A percentile compares a stretch with the other conserved stretches of the same genome.
Evolutionary conservation across 2,329 filamentous ascomycete genomes (phyloP).

Genomic region (Paecilomyces formosus): DNA sequence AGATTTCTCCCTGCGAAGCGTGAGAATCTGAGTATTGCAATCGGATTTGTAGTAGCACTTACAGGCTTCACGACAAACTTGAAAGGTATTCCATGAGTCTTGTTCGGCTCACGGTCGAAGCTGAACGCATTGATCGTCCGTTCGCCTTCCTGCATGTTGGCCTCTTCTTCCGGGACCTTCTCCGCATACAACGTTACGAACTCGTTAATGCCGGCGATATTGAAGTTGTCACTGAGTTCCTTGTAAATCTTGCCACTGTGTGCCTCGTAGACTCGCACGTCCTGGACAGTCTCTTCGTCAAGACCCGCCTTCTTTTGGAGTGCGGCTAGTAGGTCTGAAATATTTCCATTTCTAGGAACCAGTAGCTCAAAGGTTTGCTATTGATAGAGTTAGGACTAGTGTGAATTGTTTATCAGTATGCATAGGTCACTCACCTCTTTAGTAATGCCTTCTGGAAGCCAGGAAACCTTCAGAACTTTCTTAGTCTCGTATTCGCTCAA

Average conservation of each 20-base stretch:
- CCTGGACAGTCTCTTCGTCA: constrained; percentile 64
- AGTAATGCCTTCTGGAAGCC: constrained; percentile 80
- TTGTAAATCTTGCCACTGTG: constrained; percentile 79
- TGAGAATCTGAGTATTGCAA: constrained; percentile 5
- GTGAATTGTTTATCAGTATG: not conserved
- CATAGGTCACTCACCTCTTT: constrained; percentile 61
- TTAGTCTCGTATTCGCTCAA: constrained; percentile 88
- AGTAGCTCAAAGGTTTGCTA: constrained; percentile 75
- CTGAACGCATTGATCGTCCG: constrained; percentile 76
- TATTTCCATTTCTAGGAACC: constrained; percentile 75
- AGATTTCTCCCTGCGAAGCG: constrained; percentile 61
- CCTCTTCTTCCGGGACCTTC: constrained; percentile 64
- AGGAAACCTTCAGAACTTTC: constrained; percentile 75
- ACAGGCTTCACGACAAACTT: constrained; percentile 78
- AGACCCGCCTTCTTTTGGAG: constrained; percentile 76
- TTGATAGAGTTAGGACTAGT: constrained; percentile 10
- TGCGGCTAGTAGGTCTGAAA: constrained; percentile 68
- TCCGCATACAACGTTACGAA: constrained; percentile 78
- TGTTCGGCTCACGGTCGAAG: constrained; percentile 81
- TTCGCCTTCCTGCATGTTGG: constrained; percentile 54
- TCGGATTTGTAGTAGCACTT: constrained; percentile 23
- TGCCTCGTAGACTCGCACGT: constrained; percentile 74
- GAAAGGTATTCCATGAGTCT: constrained; percentile 84
- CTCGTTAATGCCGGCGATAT: constrained; percentile 77
- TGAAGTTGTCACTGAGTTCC: constrained; percentile 61